phyloP scores from a whole-genome alignment of 208 protist genomes.

The Crithidia brevicula region DNA sequence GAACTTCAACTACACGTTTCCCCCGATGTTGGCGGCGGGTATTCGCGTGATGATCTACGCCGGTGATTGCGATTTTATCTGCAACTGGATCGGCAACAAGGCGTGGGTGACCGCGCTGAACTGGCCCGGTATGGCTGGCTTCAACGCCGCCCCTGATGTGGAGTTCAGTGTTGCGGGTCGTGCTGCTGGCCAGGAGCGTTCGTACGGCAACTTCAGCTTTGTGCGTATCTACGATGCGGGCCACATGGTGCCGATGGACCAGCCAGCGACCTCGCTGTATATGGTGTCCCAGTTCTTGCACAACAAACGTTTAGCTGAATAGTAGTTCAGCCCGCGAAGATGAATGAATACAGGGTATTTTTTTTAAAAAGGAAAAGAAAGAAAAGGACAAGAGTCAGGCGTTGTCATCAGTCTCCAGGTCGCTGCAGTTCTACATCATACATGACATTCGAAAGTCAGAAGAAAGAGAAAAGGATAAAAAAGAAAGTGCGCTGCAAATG shows the following conservation, averaged over 20 bases:
- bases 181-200: constrained; percentile 31
- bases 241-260: constrained; percentile 90
- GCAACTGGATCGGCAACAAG: constrained; percentile 92
- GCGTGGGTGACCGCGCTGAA: constrained; percentile 64
- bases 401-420: no score
- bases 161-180: constrained; percentile 30
- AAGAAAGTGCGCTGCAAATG: no score
- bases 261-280: constrained; percentile 56
- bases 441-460: no score
- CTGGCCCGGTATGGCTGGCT: constrained; percentile 69
- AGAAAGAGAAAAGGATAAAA: no score
- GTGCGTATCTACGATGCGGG: constrained; percentile 76
- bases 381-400: no score
- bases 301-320: no score
- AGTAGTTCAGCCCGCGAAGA: no score
- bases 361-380: no score
- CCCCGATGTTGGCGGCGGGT: constrained; percentile 49
- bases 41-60: constrained; percentile 91
- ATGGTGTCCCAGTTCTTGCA: constrained; percentile 61
- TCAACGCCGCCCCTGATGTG: constrained; percentile 38
- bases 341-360: no score
- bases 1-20: constrained; percentile 64
- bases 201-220: constrained; percentile 62
- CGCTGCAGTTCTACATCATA: no score
- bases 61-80: constrained; percentile 92